Evolutionary conservation across 1,284 basidiomycete genomes (phyloP).

Genomic region (Trametes sp.): DNA sequence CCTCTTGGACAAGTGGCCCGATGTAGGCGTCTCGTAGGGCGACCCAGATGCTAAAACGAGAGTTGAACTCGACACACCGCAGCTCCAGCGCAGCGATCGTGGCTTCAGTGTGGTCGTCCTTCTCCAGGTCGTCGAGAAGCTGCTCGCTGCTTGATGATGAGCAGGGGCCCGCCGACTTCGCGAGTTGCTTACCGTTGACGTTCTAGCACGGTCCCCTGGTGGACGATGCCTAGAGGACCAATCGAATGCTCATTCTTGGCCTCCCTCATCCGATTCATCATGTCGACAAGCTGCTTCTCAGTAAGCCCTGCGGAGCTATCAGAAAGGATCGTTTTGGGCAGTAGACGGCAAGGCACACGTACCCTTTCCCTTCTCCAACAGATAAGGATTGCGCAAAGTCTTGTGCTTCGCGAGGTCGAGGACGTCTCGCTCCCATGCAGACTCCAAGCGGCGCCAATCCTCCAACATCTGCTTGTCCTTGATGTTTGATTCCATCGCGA

Average conservation of each 20-base stretch:
- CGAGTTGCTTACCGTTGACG: background rate
- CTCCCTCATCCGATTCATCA: background rate
- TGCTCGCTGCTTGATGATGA: background rate
- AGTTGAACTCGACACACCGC: background rate
- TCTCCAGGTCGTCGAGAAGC: conserved; percentile 3
- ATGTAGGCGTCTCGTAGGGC: background rate
- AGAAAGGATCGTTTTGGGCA: background rate
- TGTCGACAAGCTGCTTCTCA: conserved; percentile 4
- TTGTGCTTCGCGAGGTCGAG: conserved; percentile 7
- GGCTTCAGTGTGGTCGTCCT: background rate
- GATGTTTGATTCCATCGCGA: background rate
- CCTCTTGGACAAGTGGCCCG: background rate
- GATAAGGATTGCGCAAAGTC: conserved; percentile 16
- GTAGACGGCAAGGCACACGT: background rate
- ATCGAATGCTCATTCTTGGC: background rate
- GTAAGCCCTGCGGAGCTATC: conserved; percentile 1
- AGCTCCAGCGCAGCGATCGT: background rate
- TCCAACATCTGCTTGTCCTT: background rate
- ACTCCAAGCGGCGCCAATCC: conserved; percentile 10
- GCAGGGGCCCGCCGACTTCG: background rate
- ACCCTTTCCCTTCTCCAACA: conserved; percentile 6
- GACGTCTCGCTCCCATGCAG: conserved; percentile 4
- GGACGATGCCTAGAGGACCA: background rate
- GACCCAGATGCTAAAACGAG: background rate
- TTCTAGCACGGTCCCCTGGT: background rate